A percentile compares a stretch with the other conserved stretches of the same genome.
phyloP scores from a whole-genome alignment of 495 filamentous ascomycete genomes.

The Neurospora africana region DNA sequence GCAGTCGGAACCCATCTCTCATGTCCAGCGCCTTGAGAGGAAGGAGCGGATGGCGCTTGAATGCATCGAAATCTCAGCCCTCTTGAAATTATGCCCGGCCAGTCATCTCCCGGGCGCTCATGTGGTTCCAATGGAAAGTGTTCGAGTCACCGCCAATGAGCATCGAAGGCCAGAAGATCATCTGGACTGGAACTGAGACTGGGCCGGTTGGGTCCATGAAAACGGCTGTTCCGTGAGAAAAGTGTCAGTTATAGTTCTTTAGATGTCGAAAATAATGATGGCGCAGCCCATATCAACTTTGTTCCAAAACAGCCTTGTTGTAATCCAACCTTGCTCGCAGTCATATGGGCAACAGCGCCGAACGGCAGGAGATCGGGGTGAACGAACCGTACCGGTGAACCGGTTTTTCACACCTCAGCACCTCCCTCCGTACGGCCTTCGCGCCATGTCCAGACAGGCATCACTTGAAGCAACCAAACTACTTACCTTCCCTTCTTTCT shows the following conservation, averaged over 20 bases:
- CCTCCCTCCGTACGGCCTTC: neutral
- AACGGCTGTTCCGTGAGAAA: neutral
- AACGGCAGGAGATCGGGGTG: neutral
- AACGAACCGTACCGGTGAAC: neutral
- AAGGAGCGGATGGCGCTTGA: neutral
- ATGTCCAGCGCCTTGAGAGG: neutral
- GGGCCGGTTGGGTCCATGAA: neutral
- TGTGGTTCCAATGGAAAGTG: neutral
- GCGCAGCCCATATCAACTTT: neutral
- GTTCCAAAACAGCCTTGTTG: neutral
- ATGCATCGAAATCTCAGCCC: neutral
- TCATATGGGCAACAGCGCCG: neutral
- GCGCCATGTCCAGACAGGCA: neutral
- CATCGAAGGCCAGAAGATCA: neutral
- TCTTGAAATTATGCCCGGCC: neutral
- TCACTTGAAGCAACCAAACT: neutral
- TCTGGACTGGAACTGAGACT: neutral
- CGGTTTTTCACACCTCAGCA: neutral
- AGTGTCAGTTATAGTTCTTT: neutral
- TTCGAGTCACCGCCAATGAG: neutral
- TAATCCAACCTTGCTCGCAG: neutral
- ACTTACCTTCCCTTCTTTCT: neutral
- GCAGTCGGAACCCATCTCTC: neutral
- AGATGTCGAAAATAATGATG: neutral
- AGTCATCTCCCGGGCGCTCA: neutral